phyloP scores from a whole-genome alignment of 2,329 filamentous ascomycete species.

The Clarireedia sp. region DNA sequence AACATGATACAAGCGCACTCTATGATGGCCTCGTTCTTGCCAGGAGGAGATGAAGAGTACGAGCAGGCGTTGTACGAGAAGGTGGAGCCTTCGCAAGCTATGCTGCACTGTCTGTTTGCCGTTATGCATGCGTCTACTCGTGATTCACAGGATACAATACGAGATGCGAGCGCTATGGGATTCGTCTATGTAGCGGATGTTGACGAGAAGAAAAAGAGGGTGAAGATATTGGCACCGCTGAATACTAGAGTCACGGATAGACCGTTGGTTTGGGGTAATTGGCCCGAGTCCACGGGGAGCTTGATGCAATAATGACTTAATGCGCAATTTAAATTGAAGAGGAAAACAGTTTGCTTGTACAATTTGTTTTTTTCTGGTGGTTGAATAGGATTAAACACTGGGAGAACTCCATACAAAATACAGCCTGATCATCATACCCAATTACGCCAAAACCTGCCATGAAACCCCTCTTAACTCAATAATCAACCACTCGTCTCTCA shows the following conservation, averaged over 20 bases:
- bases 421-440: no score
- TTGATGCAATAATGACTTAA: conserved; percentile 8
- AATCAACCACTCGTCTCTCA: neutral
- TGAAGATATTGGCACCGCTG: conserved; percentile 77
- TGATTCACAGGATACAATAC: conserved; percentile 63
- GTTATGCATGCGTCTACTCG: conserved; percentile 69
- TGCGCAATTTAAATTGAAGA: neutral
- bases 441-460: no score
- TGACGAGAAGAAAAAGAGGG: conserved; percentile 71
- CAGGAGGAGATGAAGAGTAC: conserved; percentile 26
- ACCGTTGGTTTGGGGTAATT: conserved; percentile 76
- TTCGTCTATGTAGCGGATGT: conserved; percentile 92
- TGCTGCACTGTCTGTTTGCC: conserved; percentile 77
- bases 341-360: neutral
- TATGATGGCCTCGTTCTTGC: conserved; percentile 28
- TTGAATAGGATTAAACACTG: neutral
- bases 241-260: conserved; percentile 71
- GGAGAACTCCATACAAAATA: neutral
- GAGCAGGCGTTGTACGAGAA: conserved; percentile 46
- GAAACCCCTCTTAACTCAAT: neutral
- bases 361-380: neutral
- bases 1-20: conserved; percentile 18
- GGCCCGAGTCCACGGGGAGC: conserved; percentile 62
- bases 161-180: conserved; percentile 78
- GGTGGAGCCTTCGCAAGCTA: conserved; percentile 54